Base-by-base conservation (phyloP, 371 early-diverging fungal species). In the Mucor irregularis region DNA sequence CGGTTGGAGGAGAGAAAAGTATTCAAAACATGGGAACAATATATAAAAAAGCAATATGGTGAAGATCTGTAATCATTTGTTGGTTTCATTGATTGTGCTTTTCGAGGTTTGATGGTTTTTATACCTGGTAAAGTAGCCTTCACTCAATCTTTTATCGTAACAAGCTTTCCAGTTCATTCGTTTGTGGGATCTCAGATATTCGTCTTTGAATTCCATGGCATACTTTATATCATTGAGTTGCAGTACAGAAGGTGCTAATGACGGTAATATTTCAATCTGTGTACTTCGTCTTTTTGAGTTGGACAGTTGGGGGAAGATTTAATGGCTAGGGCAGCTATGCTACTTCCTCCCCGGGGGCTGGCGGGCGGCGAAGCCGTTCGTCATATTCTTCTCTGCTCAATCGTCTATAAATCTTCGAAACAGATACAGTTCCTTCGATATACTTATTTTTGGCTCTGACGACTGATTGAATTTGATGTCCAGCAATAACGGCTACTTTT, bases 181-280 rank as follows among this genome's bases (percentile, higher is more conserved):
- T 33, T 43, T 53, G 43, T 43, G 43, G 43, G 53, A 43, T 44
- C 44, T 53, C 24, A 44, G 19, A 31, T 53, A 43, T 40, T 43
- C 43, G 13, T 24, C 30, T 33, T 44, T 53, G 40, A 53, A 53
- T 53, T 31, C 53, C 43, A 24, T 53, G 24, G 33, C 53, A 43
- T 53, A 53, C 42, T 31, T 43, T 24, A 53, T 43, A 16, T 44
- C 43, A n/a, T 53, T 44, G 14, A 31, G 40, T 44, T 30, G 43
- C 44, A n/a, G n/a, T n/a, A n/a, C n/a, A n/a, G n/a, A n/a, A n/a
- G 53, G 31, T 22, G 53, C 29, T 40, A 53, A 33, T 43, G 44
- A n/a, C 8, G 31, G 53, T 53, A 53, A 53, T 8, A 53, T 53
- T 24, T 43, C 43, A 22, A 40, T 30, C 24, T 33, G 30, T 11